Base-by-base conservation (phyloP, 805 yeast genomes). In the Hanseniaspora singularis region DNA sequence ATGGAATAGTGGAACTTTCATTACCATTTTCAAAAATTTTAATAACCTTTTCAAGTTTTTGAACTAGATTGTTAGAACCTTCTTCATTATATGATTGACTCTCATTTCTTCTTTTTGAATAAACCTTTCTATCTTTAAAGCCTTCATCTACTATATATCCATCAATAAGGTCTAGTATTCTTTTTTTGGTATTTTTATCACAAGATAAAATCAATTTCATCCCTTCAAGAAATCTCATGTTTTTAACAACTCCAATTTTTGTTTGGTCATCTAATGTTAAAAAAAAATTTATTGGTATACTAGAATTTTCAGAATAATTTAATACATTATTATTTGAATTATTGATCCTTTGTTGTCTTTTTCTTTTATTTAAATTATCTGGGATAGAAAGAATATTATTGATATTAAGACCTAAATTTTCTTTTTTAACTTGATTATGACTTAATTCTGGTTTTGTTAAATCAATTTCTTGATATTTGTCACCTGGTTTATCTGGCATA, bases 181-280 rank as follows among this genome's bases (percentile, higher is more conserved):
- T 7, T 3, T 9, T 16, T 41, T 33, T 36, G 7, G 15, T 5
- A n/a, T 16, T 26, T 6, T 6, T 5, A 15, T 28, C 20, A 28
- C 46, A 42, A 2, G 16, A 8, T 1, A n/a, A 24, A 3, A 34
- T n/a, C 7, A 42, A 12, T 12, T 42, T 14, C 5, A 42, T 11
- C 4, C 30, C 46, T 15, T 34, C 36, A 22, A 42, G 8, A 15
- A 42, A 42, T 3, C 32, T 30, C 11, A 42, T 16, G 9, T 36
- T 42, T 36, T 42, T 34, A 4, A 42, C 22, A 28, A 42, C 20
- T 7, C 40, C 46, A 5, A 34, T 11, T 22, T 42, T 34, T 2
- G 46, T 42, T 34, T 20, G 22, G 22, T 28, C 22, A 16, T 42
- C 46, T 18, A 42, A 33, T n/a, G 27, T 16, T 20, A 15, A 22